Base-by-base conservation (phyloP, 176 grass and related monocot species). In the Oryza glaberrima region DNA sequence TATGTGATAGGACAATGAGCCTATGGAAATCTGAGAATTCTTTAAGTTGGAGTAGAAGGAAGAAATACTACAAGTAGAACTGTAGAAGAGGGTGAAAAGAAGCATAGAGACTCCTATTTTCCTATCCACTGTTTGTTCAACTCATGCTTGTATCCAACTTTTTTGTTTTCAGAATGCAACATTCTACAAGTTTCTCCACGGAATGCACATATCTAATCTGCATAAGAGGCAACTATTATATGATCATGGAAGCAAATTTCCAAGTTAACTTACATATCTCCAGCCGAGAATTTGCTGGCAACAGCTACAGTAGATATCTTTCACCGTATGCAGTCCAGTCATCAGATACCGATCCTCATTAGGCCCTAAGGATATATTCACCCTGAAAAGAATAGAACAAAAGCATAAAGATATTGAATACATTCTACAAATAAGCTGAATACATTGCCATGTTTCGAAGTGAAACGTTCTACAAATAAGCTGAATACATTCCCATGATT, bases 281-380 rank as follows among this genome's bases (percentile, higher is more conserved):
- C 94, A 96, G 67, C 94, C 94, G 17, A 96, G 88, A 66, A 92
- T 54, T 81, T 90, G 79, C 66, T 92, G 84, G 79, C 90, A 95
- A 65, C 80, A 93, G 64, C 86, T 89, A 71, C 93, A 95, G 60
- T 90, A 95, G 19, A 92, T 84, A 46, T 92, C 90, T 82, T 87
- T 92, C 54, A 92, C 90, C 5, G 80, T 95, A 47, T 95, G 93
- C 25, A 76, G 72, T 54, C 90, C 90, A 48, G 93, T 89, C 8
- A 84, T 32, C 34, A 92, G 68, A 65, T 84, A 12, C 19, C 88
- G 85, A 52, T 88, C 82, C 83, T 92, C 93, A 63, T 83, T 85
- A 10, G 90, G 93, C 1, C 93, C 90, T 44, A 92, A 25, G 60
- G 38, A 81, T 70, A 95, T 75, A 67, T 92, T 95, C 88, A 92